Base-by-base conservation (phyloP, 371 early-diverging fungal genomes). In the Mortierella sp. region DNA sequence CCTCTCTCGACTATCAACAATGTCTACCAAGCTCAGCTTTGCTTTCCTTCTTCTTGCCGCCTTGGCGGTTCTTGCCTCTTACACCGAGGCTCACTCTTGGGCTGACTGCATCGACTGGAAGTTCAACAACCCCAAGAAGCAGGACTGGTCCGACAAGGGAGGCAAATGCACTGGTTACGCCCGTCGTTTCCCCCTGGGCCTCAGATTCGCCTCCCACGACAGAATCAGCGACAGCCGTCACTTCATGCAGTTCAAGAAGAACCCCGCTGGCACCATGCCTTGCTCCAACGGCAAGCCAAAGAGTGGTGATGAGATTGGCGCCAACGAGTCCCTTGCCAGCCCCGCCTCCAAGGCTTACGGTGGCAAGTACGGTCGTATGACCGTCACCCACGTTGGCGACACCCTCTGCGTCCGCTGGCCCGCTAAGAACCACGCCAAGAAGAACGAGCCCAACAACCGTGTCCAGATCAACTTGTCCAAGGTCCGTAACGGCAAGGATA, bases 361-460 rank as follows among this genome's bases (percentile, higher is more conserved):
- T 56, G 68, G 68, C 21, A 56, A 57, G 47, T 64, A 44, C 23
- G 64, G 64, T 26, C 21, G 26, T 26, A 68, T 68, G 69, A 62
- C 69, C 30, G 37, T 84, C 57, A 84, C 84, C 84, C 82, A 82
- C 18, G 86, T 84, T 61, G 87, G 87, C 56, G 83, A 82, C 19
- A 81, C 72, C 44, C 84, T 81, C 67, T 87, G 88, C 43, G 84
- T 87, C 73, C 88, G 86, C 30, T 86, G 85, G 62, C 85, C 84
- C 4, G 85, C 88, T 57, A 68, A 68, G 69, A 68, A 68, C 69
- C 69, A 68, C 44, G 62, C 62, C 21, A 21, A 26, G 28, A 47
- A 53, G 25, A 47, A 19, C 23, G 30, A 48, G 37, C 23, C 16
- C 23, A 28, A 53, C 25, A 55, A 25, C 23, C 21, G 23, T 7